A percentile compares a stretch with the other conserved stretches of the same genome.
Evolutionary conservation across 2,329 filamentous ascomycete species (phyloP).

Genomic region (Celoporthe dispersa): DNA sequence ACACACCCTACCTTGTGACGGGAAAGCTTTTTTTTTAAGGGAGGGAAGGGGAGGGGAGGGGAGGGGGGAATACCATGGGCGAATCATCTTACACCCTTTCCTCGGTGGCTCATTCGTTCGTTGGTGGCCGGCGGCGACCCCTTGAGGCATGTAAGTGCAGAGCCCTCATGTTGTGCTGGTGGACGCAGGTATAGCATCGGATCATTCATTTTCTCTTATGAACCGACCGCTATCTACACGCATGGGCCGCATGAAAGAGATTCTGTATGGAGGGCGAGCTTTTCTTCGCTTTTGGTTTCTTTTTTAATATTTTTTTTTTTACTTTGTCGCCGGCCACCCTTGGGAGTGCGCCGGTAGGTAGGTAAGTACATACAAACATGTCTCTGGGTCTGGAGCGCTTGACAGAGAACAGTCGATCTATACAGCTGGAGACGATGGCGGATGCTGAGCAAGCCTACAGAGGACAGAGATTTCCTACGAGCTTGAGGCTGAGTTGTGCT

Average conservation of each 20-base stretch:
- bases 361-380: not conserved
- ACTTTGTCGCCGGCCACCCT: not conserved
- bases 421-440: not conserved
- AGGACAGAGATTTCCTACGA: not conserved
- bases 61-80: conserved; percentile 10
- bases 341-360: not conserved
- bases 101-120: not conserved
- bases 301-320: no score
- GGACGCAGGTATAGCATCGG: not conserved
- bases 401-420: not conserved
- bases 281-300: no score
- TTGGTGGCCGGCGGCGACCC: not conserved
- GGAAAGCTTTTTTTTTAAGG: not conserved
- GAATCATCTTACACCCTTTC: conserved; percentile 28
- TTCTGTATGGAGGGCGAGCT: not conserved
- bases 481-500: not conserved
- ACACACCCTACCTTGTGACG: not conserved
- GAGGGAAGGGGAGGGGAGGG: no score
- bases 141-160: not conserved
- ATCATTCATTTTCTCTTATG: not conserved
- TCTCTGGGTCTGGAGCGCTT: not conserved
- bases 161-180: not conserved
- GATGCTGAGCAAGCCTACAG: not conserved
- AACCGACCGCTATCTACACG: not conserved
- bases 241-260: not conserved